Percentiles rank a stretch among this genome's conserved stretches.
Conservation (phyloP, 352 stramenopile species). For the Pythium volutum region DNA sequence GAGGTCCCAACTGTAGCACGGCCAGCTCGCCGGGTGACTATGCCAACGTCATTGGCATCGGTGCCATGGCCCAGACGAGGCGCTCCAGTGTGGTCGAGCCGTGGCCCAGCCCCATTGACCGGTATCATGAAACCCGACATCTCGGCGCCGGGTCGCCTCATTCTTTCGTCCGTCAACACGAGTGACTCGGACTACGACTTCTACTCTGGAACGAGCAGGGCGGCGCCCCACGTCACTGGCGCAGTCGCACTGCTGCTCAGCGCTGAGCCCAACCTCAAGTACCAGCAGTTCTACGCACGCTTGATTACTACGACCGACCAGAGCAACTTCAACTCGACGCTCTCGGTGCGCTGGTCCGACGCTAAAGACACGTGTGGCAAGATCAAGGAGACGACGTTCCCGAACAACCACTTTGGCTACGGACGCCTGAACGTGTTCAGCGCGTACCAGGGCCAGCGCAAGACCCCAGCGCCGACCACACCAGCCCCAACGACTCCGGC, state of each 20-base stretch:
- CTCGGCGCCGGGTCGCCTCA: constrained; percentile 27
- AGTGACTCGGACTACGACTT: constrained; percentile 18
- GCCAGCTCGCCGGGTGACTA: constrained; percentile 23
- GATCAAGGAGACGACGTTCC: constrained; percentile 26
- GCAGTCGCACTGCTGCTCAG: constrained; percentile 27
- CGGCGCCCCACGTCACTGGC: constrained; percentile 30
- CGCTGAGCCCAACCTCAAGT: constrained; percentile 22
- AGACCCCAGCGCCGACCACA: neutral
- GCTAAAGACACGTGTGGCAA: constrained; percentile 28
- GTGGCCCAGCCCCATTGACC: no score
- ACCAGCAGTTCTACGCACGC: constrained; percentile 16
- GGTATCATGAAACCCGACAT: constrained; percentile 30
- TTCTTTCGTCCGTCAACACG: constrained; percentile 19
- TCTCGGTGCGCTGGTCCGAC: neutral
- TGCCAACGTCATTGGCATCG: constrained; percentile 29
- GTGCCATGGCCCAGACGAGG: constrained; percentile 15
- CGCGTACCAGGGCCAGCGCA: neutral
- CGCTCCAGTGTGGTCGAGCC: constrained; percentile 24
- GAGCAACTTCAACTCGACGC: constrained; percentile 10
- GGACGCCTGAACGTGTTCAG: constrained; percentile 33
- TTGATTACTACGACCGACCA: constrained; percentile 21
- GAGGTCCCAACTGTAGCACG: constrained; percentile 26
- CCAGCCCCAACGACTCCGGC: neutral
- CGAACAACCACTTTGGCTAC: constrained; percentile 44
- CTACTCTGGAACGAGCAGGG: constrained; percentile 31